These are phyloP conservation scores for Trametes punicea DNA, from an alignment of 768 basidiomycete species.

Conservation along the genomic window DNA sequence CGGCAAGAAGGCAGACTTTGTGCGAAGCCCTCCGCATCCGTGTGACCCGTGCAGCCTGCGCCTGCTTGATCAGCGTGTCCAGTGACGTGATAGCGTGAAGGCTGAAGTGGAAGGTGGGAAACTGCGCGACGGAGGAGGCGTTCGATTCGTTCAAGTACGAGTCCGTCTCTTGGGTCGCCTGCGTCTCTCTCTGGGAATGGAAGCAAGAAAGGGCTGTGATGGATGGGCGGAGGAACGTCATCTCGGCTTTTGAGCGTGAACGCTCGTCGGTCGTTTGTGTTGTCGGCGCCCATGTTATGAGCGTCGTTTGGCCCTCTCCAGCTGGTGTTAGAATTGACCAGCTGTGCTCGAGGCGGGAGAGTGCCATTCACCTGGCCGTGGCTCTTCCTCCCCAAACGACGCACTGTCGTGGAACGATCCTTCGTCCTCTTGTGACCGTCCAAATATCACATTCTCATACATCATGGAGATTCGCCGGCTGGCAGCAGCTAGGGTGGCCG, in stretches of 20 bases:
- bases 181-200: constrained; percentile 25
- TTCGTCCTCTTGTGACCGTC: constrained; percentile 38
- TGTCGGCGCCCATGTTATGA: constrained; percentile 61
- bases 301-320: constrained; percentile 43
- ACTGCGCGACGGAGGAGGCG: constrained; percentile 66
- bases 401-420: constrained; percentile 21
- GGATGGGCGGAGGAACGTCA: constrained; percentile 23
- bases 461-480: constrained; percentile 65
- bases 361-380: constrained; percentile 5
- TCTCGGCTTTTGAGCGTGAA: constrained; percentile 3
- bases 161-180: constrained; percentile 44
- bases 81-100: constrained; percentile 57
- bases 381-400: constrained; percentile 1
- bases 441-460: constrained; percentile 72
- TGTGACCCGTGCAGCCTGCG: constrained; percentile 19
- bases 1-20: constrained; percentile 61
- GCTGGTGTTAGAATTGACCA: background rate
- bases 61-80: constrained; percentile 29
- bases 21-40: constrained; percentile 34
- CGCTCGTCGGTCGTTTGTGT: constrained; percentile 19
- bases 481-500: constrained; percentile 60
- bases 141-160: constrained; percentile 61
- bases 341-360: background rate
- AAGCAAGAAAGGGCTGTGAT: constrained; percentile 13
- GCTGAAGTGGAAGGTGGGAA: constrained; percentile 74